Conservation (phyloP, 2,329 filamentous ascomycete species). For the Aspergillus transmontanensis region DNA sequence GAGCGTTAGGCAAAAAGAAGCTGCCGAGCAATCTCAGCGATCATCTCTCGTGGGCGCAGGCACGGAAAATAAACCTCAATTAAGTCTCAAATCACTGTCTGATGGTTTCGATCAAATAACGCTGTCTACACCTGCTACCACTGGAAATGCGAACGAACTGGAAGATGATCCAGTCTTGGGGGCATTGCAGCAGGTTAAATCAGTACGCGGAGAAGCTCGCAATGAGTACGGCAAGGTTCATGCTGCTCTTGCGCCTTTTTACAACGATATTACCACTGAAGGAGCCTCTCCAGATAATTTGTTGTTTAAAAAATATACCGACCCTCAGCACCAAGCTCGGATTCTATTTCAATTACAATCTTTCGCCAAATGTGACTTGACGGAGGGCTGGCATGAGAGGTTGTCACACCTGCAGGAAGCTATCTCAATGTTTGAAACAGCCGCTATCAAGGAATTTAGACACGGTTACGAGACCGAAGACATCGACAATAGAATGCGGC, state of each 20-base stretch:
- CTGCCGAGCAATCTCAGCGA: slow-evolving; percentile 18
- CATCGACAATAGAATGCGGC: slow-evolving; percentile 82
- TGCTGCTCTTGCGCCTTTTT: slow-evolving; percentile 84
- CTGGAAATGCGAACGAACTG: slow-evolving; percentile 37
- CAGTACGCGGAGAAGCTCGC: slow-evolving; percentile 79
- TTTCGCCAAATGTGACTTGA: slow-evolving; percentile 80
- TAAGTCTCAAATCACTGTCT: slow-evolving; percentile 42
- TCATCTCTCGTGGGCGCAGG: slow-evolving; percentile 18
- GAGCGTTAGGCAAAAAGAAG: slow-evolving; percentile 31
- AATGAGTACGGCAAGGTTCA: slow-evolving; percentile 92
- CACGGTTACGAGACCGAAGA: slow-evolving; percentile 89
- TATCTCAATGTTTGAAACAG: slow-evolving; percentile 83
- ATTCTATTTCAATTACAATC: slow-evolving; percentile 79
- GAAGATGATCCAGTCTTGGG: slow-evolving; percentile 68
- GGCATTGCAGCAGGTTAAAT: slow-evolving; percentile 71
- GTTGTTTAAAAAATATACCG: slow-evolving; percentile 82
- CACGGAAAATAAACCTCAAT: slow-evolving; percentile 19
- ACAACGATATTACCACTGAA: slow-evolving; percentile 75
- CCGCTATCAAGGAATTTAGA: slow-evolving; percentile 88
- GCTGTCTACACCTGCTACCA: slow-evolving; percentile 47
- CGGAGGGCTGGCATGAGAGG: slow-evolving; percentile 71
- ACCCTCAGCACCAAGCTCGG: slow-evolving; percentile 86
- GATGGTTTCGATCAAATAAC: slow-evolving; percentile 83
- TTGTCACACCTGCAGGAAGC: slow-evolving; percentile 74
- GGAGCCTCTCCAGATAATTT: slow-evolving; percentile 74